Evolutionary conservation across 1,139 yeast species (phyloP).

Genomic region (Torulaspora pretoriensis): DNA sequence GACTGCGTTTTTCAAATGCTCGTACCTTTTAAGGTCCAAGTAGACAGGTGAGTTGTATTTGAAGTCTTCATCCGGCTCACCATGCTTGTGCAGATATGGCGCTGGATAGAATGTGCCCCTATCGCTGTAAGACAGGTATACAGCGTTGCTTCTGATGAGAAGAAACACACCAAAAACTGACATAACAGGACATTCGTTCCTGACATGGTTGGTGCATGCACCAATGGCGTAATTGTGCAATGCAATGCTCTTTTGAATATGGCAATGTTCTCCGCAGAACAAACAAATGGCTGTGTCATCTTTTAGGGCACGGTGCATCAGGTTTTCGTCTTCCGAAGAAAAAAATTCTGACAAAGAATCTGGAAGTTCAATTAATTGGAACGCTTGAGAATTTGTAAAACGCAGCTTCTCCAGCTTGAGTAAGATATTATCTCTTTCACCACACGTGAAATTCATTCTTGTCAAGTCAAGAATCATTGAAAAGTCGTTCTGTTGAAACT

Average conservation of each 20-base stretch:
- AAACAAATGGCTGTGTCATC: slow-evolving; percentile 83
- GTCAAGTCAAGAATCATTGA: slow-evolving; percentile 5
- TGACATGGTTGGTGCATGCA: slow-evolving; percentile 62
- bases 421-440: not conserved
- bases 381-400: slow-evolving; percentile 51
- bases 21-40: slow-evolving; percentile 60
- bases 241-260: slow-evolving; percentile 51
- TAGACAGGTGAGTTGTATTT: slow-evolving; percentile 71
- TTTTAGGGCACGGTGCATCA: slow-evolving; percentile 24
- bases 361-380: slow-evolving; percentile 58
- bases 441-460: not conserved
- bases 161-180: slow-evolving; percentile 73
- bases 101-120: slow-evolving; percentile 77
- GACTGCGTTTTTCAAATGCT: slow-evolving; percentile 57
- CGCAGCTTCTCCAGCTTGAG: not conserved
- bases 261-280: slow-evolving; percentile 70
- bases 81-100: slow-evolving; percentile 83
- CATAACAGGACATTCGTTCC: slow-evolving; percentile 53
- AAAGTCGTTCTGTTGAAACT: slow-evolving; percentile 13
- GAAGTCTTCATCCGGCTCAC: slow-evolving; percentile 74
- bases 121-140: slow-evolving; percentile 56
- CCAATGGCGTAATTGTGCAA: slow-evolving; percentile 48
- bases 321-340: slow-evolving; percentile 26
- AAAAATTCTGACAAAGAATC: slow-evolving; percentile 67
- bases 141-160: slow-evolving; percentile 69